These are phyloP conservation scores for Ettlia oleoabundans DNA, from an alignment of 139 green algal genomes.

Conservation along the genomic window DNA sequence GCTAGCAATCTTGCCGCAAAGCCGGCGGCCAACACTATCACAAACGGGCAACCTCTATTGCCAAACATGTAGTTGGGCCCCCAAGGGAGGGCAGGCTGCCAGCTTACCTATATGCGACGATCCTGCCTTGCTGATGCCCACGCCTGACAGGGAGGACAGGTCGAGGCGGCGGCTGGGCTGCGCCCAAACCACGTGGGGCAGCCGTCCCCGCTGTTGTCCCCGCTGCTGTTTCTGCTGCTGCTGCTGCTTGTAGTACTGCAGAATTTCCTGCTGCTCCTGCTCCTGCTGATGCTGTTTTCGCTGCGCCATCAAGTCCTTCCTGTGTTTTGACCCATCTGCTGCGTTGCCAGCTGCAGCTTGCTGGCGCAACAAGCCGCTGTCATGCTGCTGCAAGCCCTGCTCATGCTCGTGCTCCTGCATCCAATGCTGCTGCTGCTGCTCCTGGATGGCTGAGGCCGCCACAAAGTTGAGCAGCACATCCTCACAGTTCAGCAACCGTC, in stretches of 20 bases:
- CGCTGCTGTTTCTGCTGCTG: background rate
- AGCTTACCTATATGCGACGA: background rate
- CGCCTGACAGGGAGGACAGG: background rate
- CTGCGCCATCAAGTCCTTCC: too few species aligned
- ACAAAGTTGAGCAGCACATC: constrained; percentile 10
- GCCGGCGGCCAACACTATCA: too few species aligned
- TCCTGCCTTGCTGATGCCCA: background rate
- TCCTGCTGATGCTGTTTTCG: too few species aligned
- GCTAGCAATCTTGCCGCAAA: too few species aligned
- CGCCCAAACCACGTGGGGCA: background rate
- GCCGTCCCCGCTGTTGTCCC: background rate
- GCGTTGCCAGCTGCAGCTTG: too few species aligned
- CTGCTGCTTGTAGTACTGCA: background rate
- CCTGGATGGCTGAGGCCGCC: background rate
- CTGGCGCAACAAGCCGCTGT: too few species aligned
- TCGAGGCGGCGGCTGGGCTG: constrained; percentile 6
- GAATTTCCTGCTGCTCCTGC: background rate
- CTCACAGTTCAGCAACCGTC: background rate
- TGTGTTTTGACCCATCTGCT: too few species aligned
- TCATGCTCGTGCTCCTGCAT: background rate
- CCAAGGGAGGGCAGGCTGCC: too few species aligned
- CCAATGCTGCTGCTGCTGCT: background rate
- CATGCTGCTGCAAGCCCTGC: background rate
- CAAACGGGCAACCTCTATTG: too few species aligned
- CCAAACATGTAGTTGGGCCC: too few species aligned